Percentiles rank a stretch among this genome's conserved stretches.
These are phyloP conservation scores for Bocquillonia castaneifolia DNA, from an alignment of 441 rosid species.

Conservation along the genomic window DNA sequence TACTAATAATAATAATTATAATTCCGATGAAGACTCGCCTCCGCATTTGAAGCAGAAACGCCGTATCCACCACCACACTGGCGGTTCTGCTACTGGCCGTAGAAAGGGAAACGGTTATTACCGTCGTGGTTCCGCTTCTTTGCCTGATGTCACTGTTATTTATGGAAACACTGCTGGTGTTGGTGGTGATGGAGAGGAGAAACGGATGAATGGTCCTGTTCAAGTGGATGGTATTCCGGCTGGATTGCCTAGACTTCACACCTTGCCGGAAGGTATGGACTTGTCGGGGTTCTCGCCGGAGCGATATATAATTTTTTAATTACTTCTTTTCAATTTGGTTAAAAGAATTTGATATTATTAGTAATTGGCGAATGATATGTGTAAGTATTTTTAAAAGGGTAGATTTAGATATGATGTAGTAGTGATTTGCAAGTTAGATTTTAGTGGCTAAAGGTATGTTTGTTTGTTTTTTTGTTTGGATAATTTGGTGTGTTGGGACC, in stretches of 20 bases:
- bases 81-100: conserved; percentile 5
- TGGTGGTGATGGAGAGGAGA: conserved; percentile 48
- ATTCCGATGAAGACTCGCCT: conserved; percentile 47
- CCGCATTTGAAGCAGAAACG: conserved; percentile 42
- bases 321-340: no score
- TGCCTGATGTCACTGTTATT: conserved; percentile 64
- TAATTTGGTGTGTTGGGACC: not conserved
- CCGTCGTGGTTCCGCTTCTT: conserved; percentile 59
- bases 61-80: conserved; percentile 25
- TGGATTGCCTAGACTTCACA: conserved; percentile 78
- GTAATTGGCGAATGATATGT: no score
- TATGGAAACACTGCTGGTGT: conserved; percentile 45
- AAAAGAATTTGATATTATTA: no score
- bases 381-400: no score
- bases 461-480: not conserved
- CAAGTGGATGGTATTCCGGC: conserved; percentile 68
- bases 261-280: conserved; percentile 71
- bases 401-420: no score
- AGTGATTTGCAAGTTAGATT: no score
- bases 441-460: no score
- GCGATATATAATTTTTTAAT: no score
- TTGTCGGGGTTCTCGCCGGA: conserved; percentile 23
- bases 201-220: conserved; percentile 50
- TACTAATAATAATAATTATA: conserved; percentile 27
- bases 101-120: conserved; percentile 43